phyloP scores from a whole-genome alignment of 1,284 basidiomycete species.

The Pseudozyma thailandica region DNA sequence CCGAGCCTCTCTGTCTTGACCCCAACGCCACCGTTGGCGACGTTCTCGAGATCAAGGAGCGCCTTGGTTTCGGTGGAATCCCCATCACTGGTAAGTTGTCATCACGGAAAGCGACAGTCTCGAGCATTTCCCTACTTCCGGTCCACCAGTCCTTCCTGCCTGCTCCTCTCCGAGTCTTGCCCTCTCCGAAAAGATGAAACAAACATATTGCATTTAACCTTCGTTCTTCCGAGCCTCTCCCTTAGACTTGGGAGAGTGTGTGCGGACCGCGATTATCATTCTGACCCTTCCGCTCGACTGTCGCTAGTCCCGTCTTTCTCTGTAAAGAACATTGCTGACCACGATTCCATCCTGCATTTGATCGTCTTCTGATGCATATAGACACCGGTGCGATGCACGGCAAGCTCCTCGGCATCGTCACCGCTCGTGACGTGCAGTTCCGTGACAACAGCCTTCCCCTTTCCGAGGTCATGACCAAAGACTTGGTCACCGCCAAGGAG shows the following conservation, averaged over 20 bases:
- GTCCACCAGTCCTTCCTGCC: not conserved
- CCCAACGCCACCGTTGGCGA: constrained; percentile 83
- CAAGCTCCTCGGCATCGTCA: constrained; percentile 95
- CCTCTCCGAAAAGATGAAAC: constrained; percentile 36
- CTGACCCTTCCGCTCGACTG: constrained; percentile 58
- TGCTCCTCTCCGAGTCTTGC: not conserved
- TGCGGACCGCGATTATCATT: constrained; percentile 74
- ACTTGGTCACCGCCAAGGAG: constrained; percentile 63
- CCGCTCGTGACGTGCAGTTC: constrained; percentile 96
- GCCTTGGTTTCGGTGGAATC: constrained; percentile 94
- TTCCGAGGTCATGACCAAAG: constrained; percentile 84
- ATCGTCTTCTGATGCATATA: constrained; percentile 67
- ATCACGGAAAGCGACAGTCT: not conserved
- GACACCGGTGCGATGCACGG: constrained; percentile 87
- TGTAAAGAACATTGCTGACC: not conserved
- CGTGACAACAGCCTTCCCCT: constrained; percentile 77
- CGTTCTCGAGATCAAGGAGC: constrained; percentile 90
- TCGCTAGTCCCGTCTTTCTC: not conserved
- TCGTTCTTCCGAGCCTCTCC: constrained; percentile 82
- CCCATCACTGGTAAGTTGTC: constrained; percentile 87
- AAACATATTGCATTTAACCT: constrained; percentile 73
- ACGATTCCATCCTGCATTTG: not conserved
- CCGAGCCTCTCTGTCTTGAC: constrained; percentile 85
- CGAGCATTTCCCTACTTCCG: not conserved
- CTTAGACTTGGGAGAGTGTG: constrained; percentile 77